Conservation (phyloP, 202 grass and related monocot genomes). For the Schoenoplectus triqueter region DNA sequence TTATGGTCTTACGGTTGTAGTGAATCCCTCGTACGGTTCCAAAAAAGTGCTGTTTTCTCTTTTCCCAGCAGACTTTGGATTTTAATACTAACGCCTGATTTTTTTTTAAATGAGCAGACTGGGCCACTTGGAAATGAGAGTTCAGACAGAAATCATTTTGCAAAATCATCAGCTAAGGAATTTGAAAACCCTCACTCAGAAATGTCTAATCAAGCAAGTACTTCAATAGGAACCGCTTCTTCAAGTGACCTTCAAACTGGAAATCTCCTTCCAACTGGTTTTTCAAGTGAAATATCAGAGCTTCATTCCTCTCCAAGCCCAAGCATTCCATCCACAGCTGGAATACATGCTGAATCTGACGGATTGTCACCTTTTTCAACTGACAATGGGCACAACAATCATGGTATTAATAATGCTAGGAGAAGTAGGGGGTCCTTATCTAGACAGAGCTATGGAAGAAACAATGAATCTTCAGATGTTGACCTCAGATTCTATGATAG, state of each 20-base stretch:
- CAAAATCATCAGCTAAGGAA: conserved; percentile 54
- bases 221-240: conserved; percentile 39
- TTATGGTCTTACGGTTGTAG: too few relatives aligned
- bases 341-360: conserved; percentile 78
- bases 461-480: conserved; percentile 59
- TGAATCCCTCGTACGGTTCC: neutral
- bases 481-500: conserved; percentile 71
- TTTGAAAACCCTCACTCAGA: conserved; percentile 44
- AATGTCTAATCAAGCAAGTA: conserved; percentile 50
- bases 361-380: conserved; percentile 45
- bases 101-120: conserved; percentile 12
- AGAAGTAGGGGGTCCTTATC: conserved; percentile 87
- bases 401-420: conserved; percentile 42
- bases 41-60: neutral
- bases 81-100: neutral
- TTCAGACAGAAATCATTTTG: conserved; percentile 38
- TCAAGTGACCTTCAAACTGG: conserved; percentile 6
- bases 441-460: conserved; percentile 65
- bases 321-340: conserved; percentile 48
- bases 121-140: conserved; percentile 40
- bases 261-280: conserved; percentile 29
- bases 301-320: conserved; percentile 47
- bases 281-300: conserved; percentile 61
- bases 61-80: neutral
- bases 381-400: conserved; percentile 42